Conservation (phyloP, 2,329 filamentous ascomycete species). For the Beauveria pseudobassiana region DNA sequence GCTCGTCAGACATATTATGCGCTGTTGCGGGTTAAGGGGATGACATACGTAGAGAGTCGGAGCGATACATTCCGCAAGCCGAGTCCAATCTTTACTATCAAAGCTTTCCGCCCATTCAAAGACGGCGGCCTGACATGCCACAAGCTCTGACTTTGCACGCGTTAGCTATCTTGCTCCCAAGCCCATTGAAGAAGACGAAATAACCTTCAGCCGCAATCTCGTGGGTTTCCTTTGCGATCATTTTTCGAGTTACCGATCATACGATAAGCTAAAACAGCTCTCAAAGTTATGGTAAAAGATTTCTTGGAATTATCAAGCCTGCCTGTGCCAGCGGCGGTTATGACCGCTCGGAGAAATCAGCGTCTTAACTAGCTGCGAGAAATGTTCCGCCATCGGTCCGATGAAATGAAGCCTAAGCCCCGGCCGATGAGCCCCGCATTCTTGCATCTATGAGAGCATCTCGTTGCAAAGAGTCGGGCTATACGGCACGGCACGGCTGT, state of each 20-base stretch:
- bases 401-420: background rate
- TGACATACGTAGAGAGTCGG: conserved; percentile 30
- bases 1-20: background rate
- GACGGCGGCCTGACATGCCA: conserved; percentile 16
- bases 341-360: background rate
- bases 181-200: background rate
- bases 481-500: background rate
- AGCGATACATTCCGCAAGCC: conserved; percentile 46
- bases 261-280: background rate
- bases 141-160: background rate
- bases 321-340: background rate
- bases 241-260: background rate
- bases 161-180: background rate
- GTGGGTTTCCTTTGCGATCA: background rate
- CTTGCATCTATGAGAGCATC: background rate
- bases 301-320: background rate
- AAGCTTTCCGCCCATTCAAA: conserved; percentile 59
- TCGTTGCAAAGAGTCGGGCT: background rate
- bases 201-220: background rate
- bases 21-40: too few relatives aligned
- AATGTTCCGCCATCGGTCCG: background rate
- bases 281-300: background rate
- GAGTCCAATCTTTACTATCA: conserved; percentile 34
- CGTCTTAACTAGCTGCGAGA: background rate
- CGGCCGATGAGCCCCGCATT: background rate